Evolutionary conservation across 1,284 basidiomycete genomes (phyloP).

Genomic region (Hortiboletus rubellus): DNA sequence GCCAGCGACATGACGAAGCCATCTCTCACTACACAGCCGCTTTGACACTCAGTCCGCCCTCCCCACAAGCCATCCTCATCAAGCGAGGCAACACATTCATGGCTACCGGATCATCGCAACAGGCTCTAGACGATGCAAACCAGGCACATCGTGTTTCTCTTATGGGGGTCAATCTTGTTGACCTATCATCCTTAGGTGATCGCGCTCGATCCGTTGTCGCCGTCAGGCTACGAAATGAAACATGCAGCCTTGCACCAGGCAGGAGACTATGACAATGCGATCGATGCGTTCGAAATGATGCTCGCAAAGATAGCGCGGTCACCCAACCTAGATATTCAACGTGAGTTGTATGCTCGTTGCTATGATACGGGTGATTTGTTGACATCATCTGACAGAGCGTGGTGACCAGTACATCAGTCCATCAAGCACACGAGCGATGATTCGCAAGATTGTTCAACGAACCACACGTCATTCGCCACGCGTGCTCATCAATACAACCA

Average conservation of each 20-base stretch:
- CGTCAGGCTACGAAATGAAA: too few relatives aligned
- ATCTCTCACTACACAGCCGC: not conserved
- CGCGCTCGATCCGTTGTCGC: too few relatives aligned
- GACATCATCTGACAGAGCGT: not conserved
- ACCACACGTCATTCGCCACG: too few relatives aligned
- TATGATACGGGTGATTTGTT: too few relatives aligned
- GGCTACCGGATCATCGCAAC: not conserved
- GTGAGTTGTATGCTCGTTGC: not conserved
- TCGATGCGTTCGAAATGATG: too few relatives aligned
- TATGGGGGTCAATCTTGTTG: not conserved
- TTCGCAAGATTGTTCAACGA: too few relatives aligned
- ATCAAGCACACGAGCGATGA: too few relatives aligned
- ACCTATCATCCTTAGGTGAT: too few relatives aligned
- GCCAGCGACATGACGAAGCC: not conserved
- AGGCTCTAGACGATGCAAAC: not conserved
- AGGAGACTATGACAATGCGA: too few relatives aligned
- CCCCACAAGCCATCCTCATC: too few relatives aligned
- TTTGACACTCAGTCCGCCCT: not conserved
- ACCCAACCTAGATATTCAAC: not conserved
- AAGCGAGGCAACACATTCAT: not conserved
- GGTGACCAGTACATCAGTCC: not conserved
- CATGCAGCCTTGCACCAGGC: too few relatives aligned
- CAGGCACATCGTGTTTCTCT: not conserved
- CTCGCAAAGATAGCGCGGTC: not conserved
- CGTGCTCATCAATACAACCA: too few relatives aligned